Base-by-base conservation (phyloP, 2,329 filamentous ascomycete genomes). In the Elsinoe australis region DNA sequence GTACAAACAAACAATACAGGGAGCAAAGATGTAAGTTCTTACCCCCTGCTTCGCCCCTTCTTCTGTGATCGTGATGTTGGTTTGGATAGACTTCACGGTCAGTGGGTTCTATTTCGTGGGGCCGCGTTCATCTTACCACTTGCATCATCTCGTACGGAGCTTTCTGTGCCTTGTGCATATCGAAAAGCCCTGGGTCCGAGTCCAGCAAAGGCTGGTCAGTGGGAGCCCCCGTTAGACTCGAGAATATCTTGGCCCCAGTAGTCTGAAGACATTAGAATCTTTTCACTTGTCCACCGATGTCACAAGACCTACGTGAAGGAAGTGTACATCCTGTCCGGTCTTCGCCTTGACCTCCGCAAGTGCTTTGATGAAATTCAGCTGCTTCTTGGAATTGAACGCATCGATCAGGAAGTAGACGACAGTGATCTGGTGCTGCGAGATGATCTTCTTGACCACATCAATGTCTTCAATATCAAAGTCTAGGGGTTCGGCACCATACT, bases 171-270 rank as follows among this genome's bases (percentile, higher is more conserved):
- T 71, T 72, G 41, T 73, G 70, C 3, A 72, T 61, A 0, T 67
- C 60, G 44, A 69, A 73, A 9, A 75, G 53, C 1, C 56, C 49
- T 0, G 65, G 63, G 21, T 75, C 69, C 2, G 63, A 67, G 50
- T 78, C 74, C 2, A 65, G 50, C 0, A 77, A 51, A 0, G 62
- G 61, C 6, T 58, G 50, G 49, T 72, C 65, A 0, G 63, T 69
- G 0, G 71, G 69, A 4, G 67, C 61, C 0, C 68, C 72, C 0
- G 67, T 66, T 55, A 72, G 70, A 21, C 60, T 65, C 10, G 71
- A 74, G 55, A 77, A 76, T 3, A 72, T 54, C 59, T 77, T 78
- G 18, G 74, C 74, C 0, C 74, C 74, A 2, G 60, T 67, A 0
- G 74, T 76, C 63, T 70, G 38, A 2, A 47, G 14, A 26, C 21